Percentiles rank a stretch among this genome's conserved stretches.
Evolutionary conservation across 345 rosid genomes (phyloP).

Genomic region (Populus alba): DNA sequence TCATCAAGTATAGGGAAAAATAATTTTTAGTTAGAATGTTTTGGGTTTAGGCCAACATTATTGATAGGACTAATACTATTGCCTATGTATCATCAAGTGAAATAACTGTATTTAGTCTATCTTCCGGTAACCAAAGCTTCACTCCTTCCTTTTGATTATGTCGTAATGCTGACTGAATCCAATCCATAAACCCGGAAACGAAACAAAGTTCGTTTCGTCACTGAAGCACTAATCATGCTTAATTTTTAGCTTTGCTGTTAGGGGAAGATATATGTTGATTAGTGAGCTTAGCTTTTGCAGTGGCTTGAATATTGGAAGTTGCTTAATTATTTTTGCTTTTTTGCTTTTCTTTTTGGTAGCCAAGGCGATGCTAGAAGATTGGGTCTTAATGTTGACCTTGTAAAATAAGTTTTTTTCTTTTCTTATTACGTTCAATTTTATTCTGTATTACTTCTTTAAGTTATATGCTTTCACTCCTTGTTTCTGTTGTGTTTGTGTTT

Average conservation of each 20-base stretch:
- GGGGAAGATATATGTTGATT: not conserved
- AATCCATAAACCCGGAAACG: too few species aligned
- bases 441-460: not conserved
- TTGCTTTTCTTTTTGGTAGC: too few species aligned
- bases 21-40: not conserved
- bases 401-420: not conserved
- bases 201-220: too few species aligned
- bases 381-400: too few species aligned
- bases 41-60: not conserved
- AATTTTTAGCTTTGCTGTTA: not conserved
- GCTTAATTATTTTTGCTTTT: too few species aligned
- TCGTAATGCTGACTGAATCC: too few species aligned
- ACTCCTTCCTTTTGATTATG: too few species aligned
- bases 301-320: not conserved
- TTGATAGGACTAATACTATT: not conserved
- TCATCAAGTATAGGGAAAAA: not conserved
- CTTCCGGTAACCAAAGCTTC: too few species aligned
- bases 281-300: not conserved
- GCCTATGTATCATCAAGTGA: not conserved
- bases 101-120: not conserved
- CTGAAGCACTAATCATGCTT: not conserved
- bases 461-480: not conserved
- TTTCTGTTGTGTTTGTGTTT: not conserved
- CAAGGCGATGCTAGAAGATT: too few species aligned
- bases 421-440: not conserved